Evolutionary conservation across 228 moss, liverwort and hornwort species (phyloP).

Genomic region (Sphagnum magellanicum): DNA sequence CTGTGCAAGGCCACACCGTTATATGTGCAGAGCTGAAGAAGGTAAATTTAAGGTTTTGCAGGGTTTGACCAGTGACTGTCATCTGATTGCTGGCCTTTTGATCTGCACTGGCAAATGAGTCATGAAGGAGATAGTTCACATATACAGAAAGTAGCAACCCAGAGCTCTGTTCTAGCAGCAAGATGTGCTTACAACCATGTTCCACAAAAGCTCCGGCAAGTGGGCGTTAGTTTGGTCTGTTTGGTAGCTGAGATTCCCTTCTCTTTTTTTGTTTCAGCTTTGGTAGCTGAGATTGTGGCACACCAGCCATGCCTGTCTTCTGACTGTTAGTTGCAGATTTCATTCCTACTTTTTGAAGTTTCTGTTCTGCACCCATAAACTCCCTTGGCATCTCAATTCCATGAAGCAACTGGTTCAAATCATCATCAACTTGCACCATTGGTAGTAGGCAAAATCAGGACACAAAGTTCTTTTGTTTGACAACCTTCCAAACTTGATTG

Average conservation of each 20-base stretch:
- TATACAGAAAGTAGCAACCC: too few relatives aligned
- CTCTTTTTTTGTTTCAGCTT: constrained; percentile 90
- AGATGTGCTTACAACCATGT: not conserved
- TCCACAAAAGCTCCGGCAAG: constrained; percentile 85
- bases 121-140: too few relatives aligned
- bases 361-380: constrained; percentile 87
- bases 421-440: constrained; percentile 59
- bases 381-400: constrained; percentile 88
- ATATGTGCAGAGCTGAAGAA: too few relatives aligned
- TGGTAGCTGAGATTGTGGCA: constrained; percentile 61
- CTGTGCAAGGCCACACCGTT: too few relatives aligned
- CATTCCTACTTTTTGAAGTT: constrained; percentile 91
- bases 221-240: constrained; percentile 96
- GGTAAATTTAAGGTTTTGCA: too few relatives aligned
- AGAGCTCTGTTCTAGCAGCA: too few relatives aligned
- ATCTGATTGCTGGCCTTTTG: too few relatives aligned
- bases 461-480: too few relatives aligned
- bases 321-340: constrained; percentile 89
- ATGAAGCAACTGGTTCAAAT: constrained; percentile 84
- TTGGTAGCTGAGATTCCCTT: constrained; percentile 66
- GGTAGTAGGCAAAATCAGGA: not conserved
- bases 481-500: too few relatives aligned
- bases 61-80: too few relatives aligned
- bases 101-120: too few relatives aligned
- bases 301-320: constrained; percentile 87